Evolutionary conservation across 2,329 filamentous ascomycete genomes (phyloP), one percentile per base, ranked within the genome.

Genomic region (Escovopsis sp.): DNA sequence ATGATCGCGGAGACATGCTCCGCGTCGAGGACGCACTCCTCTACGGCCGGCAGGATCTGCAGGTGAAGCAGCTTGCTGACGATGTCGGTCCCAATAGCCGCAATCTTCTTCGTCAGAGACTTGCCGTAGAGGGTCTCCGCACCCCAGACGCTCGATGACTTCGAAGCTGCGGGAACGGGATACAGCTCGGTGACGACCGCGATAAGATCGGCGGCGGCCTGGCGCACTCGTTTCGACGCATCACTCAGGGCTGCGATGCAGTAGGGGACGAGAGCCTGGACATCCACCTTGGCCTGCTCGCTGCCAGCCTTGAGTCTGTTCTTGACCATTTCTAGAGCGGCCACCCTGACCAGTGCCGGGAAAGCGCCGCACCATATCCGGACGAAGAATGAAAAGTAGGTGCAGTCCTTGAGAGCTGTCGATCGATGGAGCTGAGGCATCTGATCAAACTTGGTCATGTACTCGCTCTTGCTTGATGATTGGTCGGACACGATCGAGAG

Each of bases 261-360:
- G 61, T 94, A 95, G 3, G 89, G 89, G n/a, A 94, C 56, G 15
- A 95, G 59, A 10, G 77, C 74, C 56, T 96, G 89, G 39, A 88
- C 70, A 56, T 94, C 83, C 7, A 73, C 55, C 18, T 65, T 64
- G 19, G 55, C 59, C 28, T 32, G 28, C 45, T 72, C 69, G 10
- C 61, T 61, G 45, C 72, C 68, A 12, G 62, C 61, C 42, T 74
- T 73, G 15, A 86, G 58, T 26, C 69, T 67, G 28, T 67, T 67
- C 45, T 77, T 75, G 12, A 77, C 72, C 54, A 77, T 69, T 35
- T 79, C 75, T 39, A 94, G 61, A 10, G 87, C 85, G 8, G 78
- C 72, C 43, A 73, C 70, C 48, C 84, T 77, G 3, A 78, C 80
- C 38, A 83, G 64, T 2, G 76, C 75, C 6, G 85, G 80, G 54